phyloP scores from a whole-genome alignment of 768 basidiomycete species.

The Phylloporus scabripes region DNA sequence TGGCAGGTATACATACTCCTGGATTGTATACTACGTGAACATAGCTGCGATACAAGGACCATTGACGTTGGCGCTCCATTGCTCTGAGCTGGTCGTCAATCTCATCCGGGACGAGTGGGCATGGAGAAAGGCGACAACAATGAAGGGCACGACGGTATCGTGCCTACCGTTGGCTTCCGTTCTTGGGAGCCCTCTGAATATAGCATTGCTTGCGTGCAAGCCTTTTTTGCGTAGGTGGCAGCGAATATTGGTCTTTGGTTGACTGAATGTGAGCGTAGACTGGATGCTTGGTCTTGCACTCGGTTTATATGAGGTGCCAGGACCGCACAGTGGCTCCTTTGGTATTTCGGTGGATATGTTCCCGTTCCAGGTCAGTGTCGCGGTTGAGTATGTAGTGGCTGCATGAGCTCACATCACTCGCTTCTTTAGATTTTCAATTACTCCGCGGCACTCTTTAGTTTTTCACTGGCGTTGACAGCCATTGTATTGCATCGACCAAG shows the following conservation, averaged over 20 bases:
- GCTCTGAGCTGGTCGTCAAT: slow-evolving; percentile 24
- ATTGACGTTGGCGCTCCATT: slow-evolving; percentile 26
- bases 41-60: slow-evolving; percentile 24
- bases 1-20: too few species aligned
- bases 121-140: slow-evolving; percentile 20
- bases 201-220: slow-evolving; percentile 17
- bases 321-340: too few species aligned
- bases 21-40: slow-evolving; percentile 21
- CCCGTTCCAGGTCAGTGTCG: slow-evolving; percentile 21
- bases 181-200: slow-evolving; percentile 15
- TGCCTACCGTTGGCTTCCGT: slow-evolving; percentile 17
- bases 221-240: slow-evolving; percentile 26
- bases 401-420: neutral
- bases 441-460: slow-evolving; percentile 12
- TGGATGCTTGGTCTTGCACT: slow-evolving; percentile 4
- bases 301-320: neutral
- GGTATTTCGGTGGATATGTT: slow-evolving; percentile 24
- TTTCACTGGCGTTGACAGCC: slow-evolving; percentile 13
- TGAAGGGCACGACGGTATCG: slow-evolving; percentile 10
- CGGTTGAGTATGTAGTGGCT: neutral
- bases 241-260: too few species aligned
- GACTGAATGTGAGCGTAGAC: slow-evolving; percentile 8
- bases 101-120: slow-evolving; percentile 25
- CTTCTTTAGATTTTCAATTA: slow-evolving; percentile 26
- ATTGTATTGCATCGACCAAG: slow-evolving; percentile 12